These are phyloP conservation scores for Aspergillus thermomutatus DNA, from an alignment of 2,329 filamentous ascomycete genomes.

Conservation along the genomic window DNA sequence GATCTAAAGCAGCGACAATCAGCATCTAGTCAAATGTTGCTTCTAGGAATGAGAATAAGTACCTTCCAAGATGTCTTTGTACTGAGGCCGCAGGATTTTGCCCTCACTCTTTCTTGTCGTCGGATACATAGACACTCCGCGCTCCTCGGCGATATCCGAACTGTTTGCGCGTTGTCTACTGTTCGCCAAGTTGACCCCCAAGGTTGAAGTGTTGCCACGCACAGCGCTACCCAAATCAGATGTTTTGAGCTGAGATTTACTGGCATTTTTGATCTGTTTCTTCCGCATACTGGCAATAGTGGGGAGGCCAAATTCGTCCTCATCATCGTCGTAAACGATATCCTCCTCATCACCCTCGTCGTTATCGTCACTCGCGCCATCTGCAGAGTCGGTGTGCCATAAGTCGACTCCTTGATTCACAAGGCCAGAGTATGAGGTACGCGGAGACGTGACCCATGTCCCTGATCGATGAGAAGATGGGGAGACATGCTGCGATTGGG, in stretches of 20 bases:
- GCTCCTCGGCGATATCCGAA: slow-evolving; percentile 89
- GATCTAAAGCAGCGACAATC: slow-evolving; percentile 46
- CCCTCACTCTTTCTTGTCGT: slow-evolving; percentile 85
- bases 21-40: neutral
- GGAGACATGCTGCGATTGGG: slow-evolving; percentile 53
- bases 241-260: slow-evolving; percentile 32
- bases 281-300: slow-evolving; percentile 89
- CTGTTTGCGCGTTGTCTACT: slow-evolving; percentile 73
- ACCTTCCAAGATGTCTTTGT: slow-evolving; percentile 89
- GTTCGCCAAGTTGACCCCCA: slow-evolving; percentile 34
- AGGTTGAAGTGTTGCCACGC: slow-evolving; percentile 20
- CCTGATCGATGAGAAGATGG: slow-evolving; percentile 46
- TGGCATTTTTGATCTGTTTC: slow-evolving; percentile 52
- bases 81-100: slow-evolving; percentile 94
- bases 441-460: slow-evolving; percentile 49
- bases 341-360: slow-evolving; percentile 66
- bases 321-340: slow-evolving; percentile 78
- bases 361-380: slow-evolving; percentile 53
- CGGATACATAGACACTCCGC: slow-evolving; percentile 78
- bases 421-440: slow-evolving; percentile 75
- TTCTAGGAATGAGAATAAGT: neutral
- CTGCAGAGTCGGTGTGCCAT: slow-evolving; percentile 57
- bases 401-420: slow-evolving; percentile 77
- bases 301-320: slow-evolving; percentile 92
- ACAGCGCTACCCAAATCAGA: slow-evolving; percentile 42